A percentile compares a stretch with the other conserved stretches of the same genome.
These are phyloP conservation scores for Suillus spraguei DNA, from an alignment of 768 basidiomycete genomes.

Conservation along the genomic window DNA sequence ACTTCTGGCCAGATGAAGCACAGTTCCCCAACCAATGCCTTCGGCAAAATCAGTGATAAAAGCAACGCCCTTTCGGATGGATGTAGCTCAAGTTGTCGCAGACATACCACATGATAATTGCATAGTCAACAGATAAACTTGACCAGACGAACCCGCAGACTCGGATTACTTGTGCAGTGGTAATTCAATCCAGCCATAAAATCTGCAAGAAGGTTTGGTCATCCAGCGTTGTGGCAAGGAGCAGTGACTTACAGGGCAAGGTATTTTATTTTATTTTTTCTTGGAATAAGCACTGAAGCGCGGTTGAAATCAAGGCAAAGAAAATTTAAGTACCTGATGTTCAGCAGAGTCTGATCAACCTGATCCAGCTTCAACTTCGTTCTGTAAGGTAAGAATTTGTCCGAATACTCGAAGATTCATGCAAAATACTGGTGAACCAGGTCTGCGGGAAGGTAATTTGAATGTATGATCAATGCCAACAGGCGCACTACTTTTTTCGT, in stretches of 20 bases:
- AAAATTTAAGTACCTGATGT: background rate
- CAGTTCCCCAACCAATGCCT: slow-evolving; percentile 29
- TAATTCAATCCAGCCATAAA: background rate
- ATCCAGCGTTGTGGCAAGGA: background rate
- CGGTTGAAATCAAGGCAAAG: background rate
- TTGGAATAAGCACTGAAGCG: background rate
- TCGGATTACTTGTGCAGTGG: no score
- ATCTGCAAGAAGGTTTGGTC: background rate
- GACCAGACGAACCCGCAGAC: no score
- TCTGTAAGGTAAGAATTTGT: background rate
- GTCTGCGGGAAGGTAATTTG: background rate
- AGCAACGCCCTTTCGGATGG: slow-evolving; percentile 29
- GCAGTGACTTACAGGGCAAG: background rate
- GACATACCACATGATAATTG: background rate
- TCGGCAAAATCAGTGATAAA: slow-evolving; percentile 34
- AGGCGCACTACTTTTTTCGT: no score
- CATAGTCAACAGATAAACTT: background rate
- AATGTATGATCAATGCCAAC: no score
- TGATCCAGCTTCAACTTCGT: background rate
- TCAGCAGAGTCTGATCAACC: background rate
- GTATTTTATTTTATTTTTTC: background rate
- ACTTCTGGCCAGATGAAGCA: slow-evolving; percentile 20
- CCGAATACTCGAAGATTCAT: background rate
- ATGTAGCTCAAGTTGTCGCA: background rate
- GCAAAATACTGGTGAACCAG: background rate